These are phyloP conservation scores for Apophysomyces ossiformis DNA, from an alignment of 371 early-diverging fungal species.

Conservation along the genomic window DNA sequence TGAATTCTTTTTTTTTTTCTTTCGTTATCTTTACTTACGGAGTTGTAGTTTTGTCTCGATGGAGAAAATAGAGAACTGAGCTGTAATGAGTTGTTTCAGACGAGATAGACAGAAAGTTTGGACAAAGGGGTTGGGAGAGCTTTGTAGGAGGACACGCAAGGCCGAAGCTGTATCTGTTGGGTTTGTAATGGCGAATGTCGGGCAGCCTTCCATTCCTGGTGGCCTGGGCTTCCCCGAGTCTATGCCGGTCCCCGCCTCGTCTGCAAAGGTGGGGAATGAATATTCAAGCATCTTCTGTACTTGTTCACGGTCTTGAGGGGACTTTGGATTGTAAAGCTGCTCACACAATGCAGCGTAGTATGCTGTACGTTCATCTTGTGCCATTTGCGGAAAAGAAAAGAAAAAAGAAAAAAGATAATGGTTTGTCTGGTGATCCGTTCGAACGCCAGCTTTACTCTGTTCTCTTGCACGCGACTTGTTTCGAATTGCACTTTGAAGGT, in stretches of 20 bases:
- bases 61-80: slow-evolving; percentile 72
- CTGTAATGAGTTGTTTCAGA: slow-evolving; percentile 68
- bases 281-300: slow-evolving; percentile 79
- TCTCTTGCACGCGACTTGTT: slow-evolving; percentile 3
- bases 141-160: slow-evolving; percentile 73
- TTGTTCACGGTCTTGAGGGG: slow-evolving; percentile 61
- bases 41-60: slow-evolving; percentile 66
- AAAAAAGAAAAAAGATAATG: slow-evolving; percentile 7
- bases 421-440: slow-evolving; percentile 10
- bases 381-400: slow-evolving; percentile 19
- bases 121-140: slow-evolving; percentile 72
- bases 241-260: slow-evolving; percentile 54
- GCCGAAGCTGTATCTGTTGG: slow-evolving; percentile 75
- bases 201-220: slow-evolving; percentile 48
- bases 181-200: slow-evolving; percentile 54
- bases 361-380: slow-evolving; percentile 39
- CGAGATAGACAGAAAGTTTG: slow-evolving; percentile 74
- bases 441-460: neutral
- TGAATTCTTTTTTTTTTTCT: neutral
- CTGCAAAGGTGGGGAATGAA: slow-evolving; percentile 83
- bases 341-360: slow-evolving; percentile 54
- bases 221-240: slow-evolving; percentile 27
- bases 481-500: slow-evolving; percentile 8
- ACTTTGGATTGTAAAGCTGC: slow-evolving; percentile 64
- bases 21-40: slow-evolving; percentile 48